These are phyloP conservation scores for Cardamine occulta DNA, from an alignment of 345 rosid genomes.

Conservation along the genomic window DNA sequence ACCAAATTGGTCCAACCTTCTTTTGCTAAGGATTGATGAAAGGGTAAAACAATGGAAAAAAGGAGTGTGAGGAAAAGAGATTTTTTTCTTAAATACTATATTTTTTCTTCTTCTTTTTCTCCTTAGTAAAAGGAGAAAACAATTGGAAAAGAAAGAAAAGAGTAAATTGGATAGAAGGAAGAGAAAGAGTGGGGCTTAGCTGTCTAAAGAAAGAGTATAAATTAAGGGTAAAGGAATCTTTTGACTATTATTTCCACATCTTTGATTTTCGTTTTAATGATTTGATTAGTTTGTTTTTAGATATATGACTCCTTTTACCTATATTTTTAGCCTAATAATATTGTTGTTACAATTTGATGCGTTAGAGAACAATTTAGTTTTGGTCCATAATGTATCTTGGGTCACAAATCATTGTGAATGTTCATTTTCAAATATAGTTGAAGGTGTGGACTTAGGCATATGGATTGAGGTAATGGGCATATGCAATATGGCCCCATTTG, in stretches of 20 bases:
- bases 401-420: conserved; percentile 1
- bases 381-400: conserved; percentile 9
- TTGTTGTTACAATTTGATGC: background rate
- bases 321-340: conserved; percentile 16
- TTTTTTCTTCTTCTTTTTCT: conserved; percentile 2
- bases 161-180: conserved; percentile 35
- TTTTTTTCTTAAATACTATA: background rate
- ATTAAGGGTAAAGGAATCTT: conserved; percentile 38
- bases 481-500: conserved; percentile 26
- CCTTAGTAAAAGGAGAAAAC: conserved; percentile 23
- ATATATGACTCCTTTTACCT: conserved; percentile 18
- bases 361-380: background rate
- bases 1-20: conserved; percentile 29
- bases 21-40: conserved; percentile 24
- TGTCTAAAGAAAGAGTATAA: conserved; percentile 35
- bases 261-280: conserved; percentile 25
- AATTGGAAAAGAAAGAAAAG: conserved; percentile 23
- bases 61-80: background rate
- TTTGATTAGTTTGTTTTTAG: background rate
- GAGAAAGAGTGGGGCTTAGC: conserved; percentile 43
- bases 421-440: conserved; percentile 5
- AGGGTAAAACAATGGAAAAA: background rate
- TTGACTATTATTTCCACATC: conserved; percentile 28
- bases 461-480: conserved; percentile 20
- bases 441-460: conserved; percentile 20